Evolutionary conservation across 2,329 filamentous ascomycete genomes (phyloP).

Genomic region (Phaeosphaeriaceae sp.): DNA sequence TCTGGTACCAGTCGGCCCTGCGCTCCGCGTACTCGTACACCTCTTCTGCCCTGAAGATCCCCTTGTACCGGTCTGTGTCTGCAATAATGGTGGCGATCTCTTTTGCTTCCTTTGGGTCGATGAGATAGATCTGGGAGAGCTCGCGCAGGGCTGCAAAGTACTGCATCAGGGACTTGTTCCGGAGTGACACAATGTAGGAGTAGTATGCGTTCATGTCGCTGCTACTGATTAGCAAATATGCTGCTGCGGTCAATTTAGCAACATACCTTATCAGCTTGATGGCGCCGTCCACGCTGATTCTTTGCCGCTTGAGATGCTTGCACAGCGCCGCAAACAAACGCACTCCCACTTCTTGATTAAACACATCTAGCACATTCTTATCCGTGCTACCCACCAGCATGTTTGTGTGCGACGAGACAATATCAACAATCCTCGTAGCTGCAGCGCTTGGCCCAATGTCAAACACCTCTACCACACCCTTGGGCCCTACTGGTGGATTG

Average conservation of each 20-base stretch:
- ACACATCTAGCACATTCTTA: slow-evolving; percentile 97
- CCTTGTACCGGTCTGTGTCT: slow-evolving; percentile 86
- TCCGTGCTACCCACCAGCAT: slow-evolving; percentile 96
- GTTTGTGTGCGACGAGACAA: slow-evolving; percentile 85
- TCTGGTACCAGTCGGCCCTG: slow-evolving; percentile 92
- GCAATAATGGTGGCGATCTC: slow-evolving; percentile 96
- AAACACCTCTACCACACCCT: slow-evolving; percentile 43
- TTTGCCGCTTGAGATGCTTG: slow-evolving; percentile 97
- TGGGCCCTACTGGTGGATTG: slow-evolving; percentile 68
- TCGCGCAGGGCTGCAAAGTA: slow-evolving; percentile 94
- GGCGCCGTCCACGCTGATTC: slow-evolving; percentile 86
- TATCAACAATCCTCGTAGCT: slow-evolving; percentile 79
- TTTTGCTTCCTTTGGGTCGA: slow-evolving; percentile 84
- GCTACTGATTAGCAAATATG: background rate
- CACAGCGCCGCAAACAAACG: slow-evolving; percentile 90
- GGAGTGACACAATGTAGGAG: slow-evolving; percentile 79
- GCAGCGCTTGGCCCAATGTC: slow-evolving; percentile 80
- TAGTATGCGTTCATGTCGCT: slow-evolving; percentile 97
- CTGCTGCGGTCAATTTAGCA: background rate
- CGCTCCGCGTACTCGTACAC: slow-evolving; percentile 97
- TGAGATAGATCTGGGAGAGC: slow-evolving; percentile 93
- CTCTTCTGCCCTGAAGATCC: slow-evolving; percentile 93
- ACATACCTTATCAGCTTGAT: slow-evolving; percentile 80
- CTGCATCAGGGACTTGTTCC: slow-evolving; percentile 81
- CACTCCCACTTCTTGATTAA: slow-evolving; percentile 95